These are phyloP conservation scores for Sicyos edulis DNA, from an alignment of 306 rosid genomes.

Conservation along the genomic window DNA sequence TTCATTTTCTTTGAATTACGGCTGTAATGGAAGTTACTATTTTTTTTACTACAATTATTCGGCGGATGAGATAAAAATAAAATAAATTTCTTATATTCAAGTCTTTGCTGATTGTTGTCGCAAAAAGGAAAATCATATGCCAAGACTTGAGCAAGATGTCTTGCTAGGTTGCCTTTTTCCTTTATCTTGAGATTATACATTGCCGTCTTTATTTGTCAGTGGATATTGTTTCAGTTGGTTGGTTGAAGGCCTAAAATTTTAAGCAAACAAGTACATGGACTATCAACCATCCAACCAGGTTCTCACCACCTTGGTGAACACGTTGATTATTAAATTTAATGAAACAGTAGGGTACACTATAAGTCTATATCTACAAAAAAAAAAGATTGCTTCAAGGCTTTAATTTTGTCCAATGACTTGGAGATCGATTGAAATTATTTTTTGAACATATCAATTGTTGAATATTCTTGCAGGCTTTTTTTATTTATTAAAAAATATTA, in stretches of 20 bases:
- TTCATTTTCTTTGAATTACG: neutral
- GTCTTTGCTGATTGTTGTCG: no score
- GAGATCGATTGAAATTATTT: neutral
- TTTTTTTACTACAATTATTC: neutral
- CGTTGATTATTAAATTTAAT: conserved; percentile 1
- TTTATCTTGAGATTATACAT: neutral
- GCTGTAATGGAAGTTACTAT: neutral
- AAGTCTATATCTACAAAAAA: neutral
- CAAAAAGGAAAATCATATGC: neutral
- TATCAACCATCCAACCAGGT: neutral
- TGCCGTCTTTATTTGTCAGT: conserved; percentile 14
- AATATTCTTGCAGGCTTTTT: neutral
- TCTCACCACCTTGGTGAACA: neutral
- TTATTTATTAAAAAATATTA: neutral
- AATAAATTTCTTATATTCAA: neutral
- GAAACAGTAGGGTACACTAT: neutral
- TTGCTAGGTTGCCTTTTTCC: neutral
- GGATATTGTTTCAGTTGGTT: neutral
- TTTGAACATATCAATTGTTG: neutral
- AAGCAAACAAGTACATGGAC: neutral
- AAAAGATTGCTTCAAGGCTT: neutral
- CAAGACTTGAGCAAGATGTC: neutral
- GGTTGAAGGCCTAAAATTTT: conserved; percentile 9
- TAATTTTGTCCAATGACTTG: neutral
- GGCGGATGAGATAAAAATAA: neutral